Base-by-base conservation (phyloP, 192 early-diverging fungal genomes). In the Spizellomyces punctatus region DNA sequence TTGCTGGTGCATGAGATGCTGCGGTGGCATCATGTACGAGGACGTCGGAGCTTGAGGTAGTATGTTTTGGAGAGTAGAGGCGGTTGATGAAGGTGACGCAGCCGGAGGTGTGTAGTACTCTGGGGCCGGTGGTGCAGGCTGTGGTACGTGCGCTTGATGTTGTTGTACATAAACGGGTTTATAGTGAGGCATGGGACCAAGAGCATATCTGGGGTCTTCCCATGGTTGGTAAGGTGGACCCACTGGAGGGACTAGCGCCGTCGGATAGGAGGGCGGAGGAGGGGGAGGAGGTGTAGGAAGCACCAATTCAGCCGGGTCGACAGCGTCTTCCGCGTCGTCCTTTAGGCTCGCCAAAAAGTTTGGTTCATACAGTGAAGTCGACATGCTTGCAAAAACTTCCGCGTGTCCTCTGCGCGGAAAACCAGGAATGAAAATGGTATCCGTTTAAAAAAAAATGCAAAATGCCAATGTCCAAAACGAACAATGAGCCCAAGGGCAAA, bases 181-280 rank as follows among this genome's bases (percentile, higher is more conserved):
- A 56, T 65, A 72, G 50, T 12, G n/a, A 12, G 67, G 68, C 49
- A 71, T 14, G 10, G 67, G 54, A 8, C 69, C 14, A 12, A 78
- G 46, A 10, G 71, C 73, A 56, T 78, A 75, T 69, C 76, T 45
- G 36, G 72, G 76, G 52, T 78, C 76, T 17, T 78, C 58, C 76
- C 76, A 78, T 16, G 76, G 47, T 41, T 78, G 52, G 55, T 74
- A 73, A 27, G 71, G 46, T 65, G 36, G 63, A 14, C 42, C 47
- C 10, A 42, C 43, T 43, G 69, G 69, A 9, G 75, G 75, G 22
- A 76, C 47, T 36, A 76, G 63, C 9, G 75, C 75, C 17, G 75
- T 76, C n/a, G 75, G 75, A 49, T 75, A 68, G 10, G 48, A 46
- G 8, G 73, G 44, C 19, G 59, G 59, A 17, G 55, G 66, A 42